These are phyloP conservation scores for Paraleonurus japonicus DNA, from an alignment of 257 asterid genomes.

Conservation along the genomic window DNA sequence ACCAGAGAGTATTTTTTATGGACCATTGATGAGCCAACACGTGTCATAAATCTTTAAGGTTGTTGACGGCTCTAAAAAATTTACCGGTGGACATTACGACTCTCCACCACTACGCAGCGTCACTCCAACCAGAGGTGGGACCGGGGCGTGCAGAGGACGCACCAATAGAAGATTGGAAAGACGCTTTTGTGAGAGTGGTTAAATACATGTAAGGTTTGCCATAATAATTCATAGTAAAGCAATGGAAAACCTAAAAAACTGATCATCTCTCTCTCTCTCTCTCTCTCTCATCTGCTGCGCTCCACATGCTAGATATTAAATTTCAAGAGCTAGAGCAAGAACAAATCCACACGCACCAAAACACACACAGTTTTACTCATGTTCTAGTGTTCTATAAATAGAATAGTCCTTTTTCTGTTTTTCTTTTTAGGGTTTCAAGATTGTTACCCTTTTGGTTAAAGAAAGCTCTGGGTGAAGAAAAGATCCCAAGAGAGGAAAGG, in stretches of 20 bases:
- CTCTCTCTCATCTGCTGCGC: constrained; percentile 22
- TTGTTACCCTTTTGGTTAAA: constrained; percentile 34
- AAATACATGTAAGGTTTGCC: constrained; percentile 25
- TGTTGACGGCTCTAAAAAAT: constrained; percentile 36
- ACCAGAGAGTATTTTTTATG: not conserved
- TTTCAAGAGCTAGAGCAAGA: not conserved
- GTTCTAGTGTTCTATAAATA: constrained; percentile 31
- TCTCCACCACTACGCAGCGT: constrained; percentile 2
- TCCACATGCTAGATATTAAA: constrained; percentile 28
- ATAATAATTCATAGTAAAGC: constrained; percentile 7
- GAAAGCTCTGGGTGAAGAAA: constrained; percentile 26
- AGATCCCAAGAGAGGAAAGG: constrained; percentile 22
- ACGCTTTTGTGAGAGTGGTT: constrained; percentile 31
- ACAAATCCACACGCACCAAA: constrained; percentile 11
- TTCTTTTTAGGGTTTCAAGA: constrained; percentile 41
- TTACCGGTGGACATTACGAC: constrained; percentile 18
- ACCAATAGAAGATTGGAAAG: not conserved
- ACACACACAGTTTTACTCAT: constrained; percentile 9
- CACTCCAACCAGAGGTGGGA: not conserved
- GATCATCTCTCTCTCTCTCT: constrained; percentile 5
- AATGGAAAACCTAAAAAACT: constrained; percentile 35
- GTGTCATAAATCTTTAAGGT: constrained; percentile 22
- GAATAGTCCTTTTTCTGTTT: constrained; percentile 28
- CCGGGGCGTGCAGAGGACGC: constrained; percentile 16
- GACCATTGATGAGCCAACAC: constrained; percentile 28